Evolutionary conservation across 768 basidiomycete species (phyloP).

Genomic region (Rossbeevera mucosa): DNA sequence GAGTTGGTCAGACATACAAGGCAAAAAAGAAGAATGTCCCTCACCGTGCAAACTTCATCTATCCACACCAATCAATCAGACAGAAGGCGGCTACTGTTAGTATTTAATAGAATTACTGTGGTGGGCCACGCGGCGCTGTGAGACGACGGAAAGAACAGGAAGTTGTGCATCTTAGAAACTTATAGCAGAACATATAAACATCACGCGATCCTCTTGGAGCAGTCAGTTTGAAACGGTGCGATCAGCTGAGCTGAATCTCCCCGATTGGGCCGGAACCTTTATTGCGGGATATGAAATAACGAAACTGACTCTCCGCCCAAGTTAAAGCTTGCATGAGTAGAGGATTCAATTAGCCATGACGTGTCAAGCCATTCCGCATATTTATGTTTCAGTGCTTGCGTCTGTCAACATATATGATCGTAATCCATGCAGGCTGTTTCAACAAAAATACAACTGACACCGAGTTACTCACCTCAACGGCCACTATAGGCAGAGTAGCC

Average conservation of each 20-base stretch:
- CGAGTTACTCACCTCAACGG: conserved; percentile 38
- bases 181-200: not conserved
- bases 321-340: not conserved
- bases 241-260: conserved; percentile 1
- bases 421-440: conserved; percentile 49
- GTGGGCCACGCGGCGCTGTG: not conserved
- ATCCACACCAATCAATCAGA: not conserved
- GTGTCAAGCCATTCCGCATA: not conserved
- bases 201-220: not conserved
- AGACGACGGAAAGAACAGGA: conserved; percentile 14
- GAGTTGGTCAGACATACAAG: not conserved
- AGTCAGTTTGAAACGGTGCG: conserved; percentile 14
- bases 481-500: conserved; percentile 39
- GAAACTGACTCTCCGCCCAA: conserved; percentile 1
- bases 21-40: conserved; percentile 9
- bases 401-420: conserved; percentile 35
- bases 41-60: conserved; percentile 57
- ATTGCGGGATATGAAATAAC: not conserved
- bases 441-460: conserved; percentile 46
- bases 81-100: not conserved
- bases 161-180: conserved; percentile 6
- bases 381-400: not conserved
- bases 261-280: not conserved
- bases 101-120: not conserved
- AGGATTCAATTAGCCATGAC: no score